phyloP scores from a whole-genome alignment of 768 basidiomycete genomes.

The Psilocybe sp. region DNA sequence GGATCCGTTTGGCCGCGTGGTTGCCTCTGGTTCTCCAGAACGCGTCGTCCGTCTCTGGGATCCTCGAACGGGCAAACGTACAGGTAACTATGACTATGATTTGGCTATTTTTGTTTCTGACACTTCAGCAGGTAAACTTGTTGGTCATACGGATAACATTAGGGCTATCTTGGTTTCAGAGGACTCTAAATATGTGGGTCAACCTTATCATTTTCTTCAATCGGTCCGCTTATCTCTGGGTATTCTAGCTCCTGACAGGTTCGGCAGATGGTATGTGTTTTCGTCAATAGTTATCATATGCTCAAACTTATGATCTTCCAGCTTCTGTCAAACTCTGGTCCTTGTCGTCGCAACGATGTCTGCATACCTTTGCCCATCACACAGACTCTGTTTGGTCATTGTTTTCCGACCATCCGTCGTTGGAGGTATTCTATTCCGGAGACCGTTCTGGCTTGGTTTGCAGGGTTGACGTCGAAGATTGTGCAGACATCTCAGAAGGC shows the following conservation, averaged over 20 bases:
- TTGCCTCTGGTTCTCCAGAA: constrained; percentile 92
- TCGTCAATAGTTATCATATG: constrained; percentile 4
- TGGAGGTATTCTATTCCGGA: constrained; percentile 91
- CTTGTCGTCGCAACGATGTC: constrained; percentile 77
- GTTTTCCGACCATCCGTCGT: constrained; percentile 79
- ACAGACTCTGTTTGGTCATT: constrained; percentile 94
- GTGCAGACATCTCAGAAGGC: constrained; percentile 79
- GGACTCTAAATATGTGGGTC: constrained; percentile 82
- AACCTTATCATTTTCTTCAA: constrained; percentile 6
- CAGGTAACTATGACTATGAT: constrained; percentile 26
- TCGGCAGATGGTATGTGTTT: constrained; percentile 65
- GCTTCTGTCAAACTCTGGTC: constrained; percentile 96
- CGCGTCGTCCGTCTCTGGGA: constrained; percentile 92
- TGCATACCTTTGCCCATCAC: constrained; percentile 96
- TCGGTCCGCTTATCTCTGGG: constrained; percentile 7
- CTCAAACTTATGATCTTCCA: constrained; percentile 13
- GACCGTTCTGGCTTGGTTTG: constrained; percentile 89
- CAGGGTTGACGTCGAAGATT: constrained; percentile 86
- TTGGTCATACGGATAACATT: constrained; percentile 97
- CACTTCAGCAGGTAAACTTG: constrained; percentile 60
- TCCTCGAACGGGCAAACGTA: constrained; percentile 78
- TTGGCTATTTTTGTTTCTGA: neutral
- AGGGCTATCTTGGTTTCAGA: constrained; percentile 86
- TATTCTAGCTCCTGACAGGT: constrained; percentile 69
- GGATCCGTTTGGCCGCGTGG: constrained; percentile 74